Conservation (phyloP, 805 yeast species). For the Ogataea paraovalis region DNA sequence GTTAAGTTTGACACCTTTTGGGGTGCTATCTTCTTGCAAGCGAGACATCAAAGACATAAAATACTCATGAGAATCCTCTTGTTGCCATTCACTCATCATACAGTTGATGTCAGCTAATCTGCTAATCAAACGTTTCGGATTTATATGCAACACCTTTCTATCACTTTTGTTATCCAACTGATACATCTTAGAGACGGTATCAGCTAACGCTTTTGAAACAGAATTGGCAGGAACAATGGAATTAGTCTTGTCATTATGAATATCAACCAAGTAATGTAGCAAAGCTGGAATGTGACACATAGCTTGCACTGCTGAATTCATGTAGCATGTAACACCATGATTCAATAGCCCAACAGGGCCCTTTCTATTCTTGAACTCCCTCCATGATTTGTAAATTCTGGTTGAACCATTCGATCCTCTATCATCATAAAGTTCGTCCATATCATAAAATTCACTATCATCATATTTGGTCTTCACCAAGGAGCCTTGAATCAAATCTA, state of each 20-base stretch:
- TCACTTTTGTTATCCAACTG: slow-evolving; percentile 40
- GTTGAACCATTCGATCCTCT: slow-evolving; percentile 58
- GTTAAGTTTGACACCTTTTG: slow-evolving; percentile 80
- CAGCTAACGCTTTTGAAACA: slow-evolving; percentile 65
- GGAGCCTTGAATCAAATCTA: slow-evolving; percentile 13
- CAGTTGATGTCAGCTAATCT: slow-evolving; percentile 82
- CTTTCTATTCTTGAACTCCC: slow-evolving; percentile 41
- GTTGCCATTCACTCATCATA: slow-evolving; percentile 97
- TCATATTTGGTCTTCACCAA: slow-evolving; percentile 19
- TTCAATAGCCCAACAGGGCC: slow-evolving; percentile 77
- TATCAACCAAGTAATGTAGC: slow-evolving; percentile 73
- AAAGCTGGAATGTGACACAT: slow-evolving; percentile 88
- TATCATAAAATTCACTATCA: slow-evolving; percentile 45
- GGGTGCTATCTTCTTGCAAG: slow-evolving; percentile 88
- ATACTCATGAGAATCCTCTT: slow-evolving; percentile 97
- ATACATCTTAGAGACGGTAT: slow-evolving; percentile 69
- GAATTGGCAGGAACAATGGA: slow-evolving; percentile 47
- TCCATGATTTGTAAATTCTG: slow-evolving; percentile 71
- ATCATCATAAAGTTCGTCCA: slow-evolving; percentile 57
- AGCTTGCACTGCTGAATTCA: slow-evolving; percentile 92
- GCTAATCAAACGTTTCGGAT: slow-evolving; percentile 70
- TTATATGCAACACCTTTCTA: slow-evolving; percentile 46
- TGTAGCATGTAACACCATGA: slow-evolving; percentile 95
- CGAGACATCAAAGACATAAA: slow-evolving; percentile 87
- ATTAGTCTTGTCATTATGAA: slow-evolving; percentile 50